Evolutionary conservation across 164 flowering plant genomes (phyloP).

Genomic region (Vitis labrusca): DNA sequence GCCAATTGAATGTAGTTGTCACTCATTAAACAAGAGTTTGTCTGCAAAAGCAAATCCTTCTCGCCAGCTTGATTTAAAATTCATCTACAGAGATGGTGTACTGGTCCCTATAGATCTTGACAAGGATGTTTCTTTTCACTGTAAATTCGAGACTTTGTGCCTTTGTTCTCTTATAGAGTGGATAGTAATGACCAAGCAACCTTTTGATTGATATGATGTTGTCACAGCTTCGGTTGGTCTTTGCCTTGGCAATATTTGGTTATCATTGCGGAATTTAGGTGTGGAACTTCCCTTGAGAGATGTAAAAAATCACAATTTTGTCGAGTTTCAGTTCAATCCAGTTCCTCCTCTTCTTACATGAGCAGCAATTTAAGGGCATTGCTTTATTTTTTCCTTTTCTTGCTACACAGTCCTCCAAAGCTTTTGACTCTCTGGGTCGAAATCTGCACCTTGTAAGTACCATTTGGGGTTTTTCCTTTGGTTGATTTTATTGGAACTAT

Average conservation of each 20-base stretch:
- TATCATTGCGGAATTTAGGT: slow-evolving; percentile 16
- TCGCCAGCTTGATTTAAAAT: slow-evolving; percentile 30
- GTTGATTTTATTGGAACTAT: neutral
- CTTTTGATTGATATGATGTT: slow-evolving; percentile 15
- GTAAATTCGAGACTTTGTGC: slow-evolving; percentile 73
- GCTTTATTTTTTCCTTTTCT: neutral
- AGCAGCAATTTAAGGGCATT: neutral
- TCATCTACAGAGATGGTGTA: slow-evolving; percentile 64
- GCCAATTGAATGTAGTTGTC: slow-evolving; percentile 56
- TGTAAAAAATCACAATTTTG: slow-evolving; percentile 15
- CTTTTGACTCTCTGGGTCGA: neutral
- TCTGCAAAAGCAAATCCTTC: slow-evolving; percentile 14
- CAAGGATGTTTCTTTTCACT: slow-evolving; percentile 52
- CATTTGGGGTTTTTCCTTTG: slow-evolving; percentile 4
- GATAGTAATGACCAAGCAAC: slow-evolving; percentile 43
- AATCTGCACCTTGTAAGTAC: slow-evolving; percentile 11
- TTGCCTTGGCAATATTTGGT: slow-evolving; percentile 7
- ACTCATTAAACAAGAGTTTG: slow-evolving; percentile 22
- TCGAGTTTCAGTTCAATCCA: slow-evolving; percentile 4
- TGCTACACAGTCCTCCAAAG: neutral
- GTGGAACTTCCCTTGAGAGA: slow-evolving; percentile 4
- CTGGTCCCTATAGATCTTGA: slow-evolving; percentile 45
- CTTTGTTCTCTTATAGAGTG: slow-evolving; percentile 69
- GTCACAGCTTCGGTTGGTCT: slow-evolving; percentile 1
- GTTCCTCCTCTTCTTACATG: neutral